Evolutionary conservation across 768 basidiomycete species (phyloP), one percentile per base, ranked within the genome.

Genomic region (Mycena belliarum): DNA sequence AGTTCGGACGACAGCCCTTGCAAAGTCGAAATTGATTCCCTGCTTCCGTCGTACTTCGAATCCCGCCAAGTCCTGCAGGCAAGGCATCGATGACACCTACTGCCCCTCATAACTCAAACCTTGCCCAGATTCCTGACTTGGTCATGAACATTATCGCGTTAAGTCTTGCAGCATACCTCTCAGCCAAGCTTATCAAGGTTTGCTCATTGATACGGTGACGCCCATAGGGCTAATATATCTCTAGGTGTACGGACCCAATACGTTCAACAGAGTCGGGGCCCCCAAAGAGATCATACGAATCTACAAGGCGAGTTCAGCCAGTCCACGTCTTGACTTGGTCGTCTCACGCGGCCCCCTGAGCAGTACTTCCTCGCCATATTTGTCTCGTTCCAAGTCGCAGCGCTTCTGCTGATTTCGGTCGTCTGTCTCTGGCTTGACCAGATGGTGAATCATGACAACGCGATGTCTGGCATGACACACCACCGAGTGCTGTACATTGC

Each of bases 201-300:
- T 23, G 58, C 10, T 14, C 6, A 23, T 29, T 5, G 18, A 5
- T 4, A 23, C 10, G 18, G 14, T 32, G 29, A 3, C 20, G 41
- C 15, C 10, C 23, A 15, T 3, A 20, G 10, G 6, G 23, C 20
- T 52, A 10, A 42, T 35, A 40, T 42, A 15, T 18, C n/a, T 38
- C 15, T 38, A 61, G 60, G 48, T 62, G 26, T 63, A 63, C 28
- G 57, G 52, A 33, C 48, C 49, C 44, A 47, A 68, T 8, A 72
- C 73, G 8, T 75, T 77, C 60, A 73, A 66, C 35, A 69, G 70
- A 28, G 72, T 72, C 28, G 74, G 75, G 11, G 74, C 75, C 12
- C 68, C 73, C 1, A 60, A 62, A n/a, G 61, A 66, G 16, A 66
- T 78, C 29, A 60, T 76, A 49, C 64, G 68, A 24, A 65, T 76